A percentile compares a stretch with the other conserved stretches of the same genome.
These are phyloP conservation scores for Dryadomyces sulphureus DNA, from an alignment of 2,329 filamentous ascomycete species.

Conservation along the genomic window DNA sequence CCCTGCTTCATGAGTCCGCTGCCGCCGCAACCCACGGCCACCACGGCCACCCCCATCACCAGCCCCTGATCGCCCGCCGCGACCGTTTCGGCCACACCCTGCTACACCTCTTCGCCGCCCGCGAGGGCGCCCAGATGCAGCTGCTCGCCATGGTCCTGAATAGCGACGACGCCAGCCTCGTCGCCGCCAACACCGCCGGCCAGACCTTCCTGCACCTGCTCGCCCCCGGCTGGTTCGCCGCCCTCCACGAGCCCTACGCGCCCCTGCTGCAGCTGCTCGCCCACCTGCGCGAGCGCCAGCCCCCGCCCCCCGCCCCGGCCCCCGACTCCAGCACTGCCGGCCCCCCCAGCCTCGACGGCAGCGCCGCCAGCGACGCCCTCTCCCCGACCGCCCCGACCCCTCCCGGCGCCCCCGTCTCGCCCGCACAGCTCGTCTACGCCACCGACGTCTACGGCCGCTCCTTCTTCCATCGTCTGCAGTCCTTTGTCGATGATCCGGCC, in stretches of 20 bases:
- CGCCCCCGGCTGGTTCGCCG: slow-evolving; percentile 19
- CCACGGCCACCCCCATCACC: neutral
- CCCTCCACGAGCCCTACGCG: slow-evolving; percentile 12
- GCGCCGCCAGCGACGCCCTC: neutral
- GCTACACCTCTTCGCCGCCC: slow-evolving; percentile 30
- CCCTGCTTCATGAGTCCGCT: slow-evolving; percentile 11
- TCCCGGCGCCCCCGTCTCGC: neutral
- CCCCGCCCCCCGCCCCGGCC: neutral
- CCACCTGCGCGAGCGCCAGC: slow-evolving; percentile 13
- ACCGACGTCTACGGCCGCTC: slow-evolving; percentile 37
- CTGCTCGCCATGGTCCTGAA: slow-evolving; percentile 16
- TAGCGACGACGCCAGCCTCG: slow-evolving; percentile 11
- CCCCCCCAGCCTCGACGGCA: neutral
- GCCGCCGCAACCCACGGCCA: neutral
- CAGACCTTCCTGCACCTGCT: slow-evolving; percentile 36
- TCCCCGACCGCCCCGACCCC: neutral
- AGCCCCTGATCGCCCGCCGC: slow-evolving; percentile 13
- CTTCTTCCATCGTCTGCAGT: slow-evolving; percentile 30
- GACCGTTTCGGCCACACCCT: slow-evolving; percentile 34
- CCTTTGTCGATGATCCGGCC: slow-evolving; percentile 15
- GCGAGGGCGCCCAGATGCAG: slow-evolving; percentile 15
- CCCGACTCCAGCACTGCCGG: neutral
- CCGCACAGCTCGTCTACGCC: slow-evolving; percentile 17
- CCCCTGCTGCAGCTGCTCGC: slow-evolving; percentile 16
- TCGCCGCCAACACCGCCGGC: slow-evolving; percentile 25